Percentiles rank a stretch among this genome's conserved stretches.
phyloP scores from a whole-genome alignment of 164 flowering plant genomes.

The Warburgia ugandensis region DNA sequence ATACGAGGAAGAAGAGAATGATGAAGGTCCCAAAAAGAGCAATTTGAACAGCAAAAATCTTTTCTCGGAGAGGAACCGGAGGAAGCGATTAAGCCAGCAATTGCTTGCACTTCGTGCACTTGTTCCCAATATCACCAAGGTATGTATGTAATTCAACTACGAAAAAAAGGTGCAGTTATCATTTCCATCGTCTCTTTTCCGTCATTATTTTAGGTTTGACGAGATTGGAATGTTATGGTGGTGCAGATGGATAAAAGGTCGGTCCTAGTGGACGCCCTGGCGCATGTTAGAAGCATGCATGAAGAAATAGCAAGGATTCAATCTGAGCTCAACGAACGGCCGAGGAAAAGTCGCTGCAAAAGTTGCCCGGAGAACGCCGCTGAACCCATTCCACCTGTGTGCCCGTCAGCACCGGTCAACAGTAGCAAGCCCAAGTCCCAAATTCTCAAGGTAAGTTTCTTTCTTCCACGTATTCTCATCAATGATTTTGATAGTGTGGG shows the following conservation, averaged over 20 bases:
- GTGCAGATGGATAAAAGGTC: constrained; percentile 26
- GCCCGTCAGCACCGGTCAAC: background rate
- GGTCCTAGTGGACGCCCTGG: constrained; percentile 16
- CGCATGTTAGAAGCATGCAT: constrained; percentile 19
- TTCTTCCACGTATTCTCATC: background rate
- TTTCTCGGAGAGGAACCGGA: constrained; percentile 26
- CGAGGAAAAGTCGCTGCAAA: background rate
- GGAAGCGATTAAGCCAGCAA: constrained; percentile 24
- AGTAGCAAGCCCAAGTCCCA: background rate
- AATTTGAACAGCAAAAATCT: constrained; percentile 17
- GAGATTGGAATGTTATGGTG: background rate
- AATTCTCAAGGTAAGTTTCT: background rate
- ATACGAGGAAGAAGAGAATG: constrained; percentile 10
- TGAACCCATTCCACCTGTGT: background rate
- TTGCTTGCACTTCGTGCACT: constrained; percentile 23
- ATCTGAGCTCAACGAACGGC: constrained; percentile 7
- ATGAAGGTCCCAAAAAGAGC: constrained; percentile 6
- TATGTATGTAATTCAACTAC: constrained; percentile 1
- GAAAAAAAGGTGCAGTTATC: background rate
- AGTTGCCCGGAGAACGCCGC: background rate
- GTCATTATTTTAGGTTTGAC: too few relatives aligned
- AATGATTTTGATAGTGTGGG: background rate
- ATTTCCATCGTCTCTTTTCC: background rate
- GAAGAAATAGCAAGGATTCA: constrained; percentile 13
- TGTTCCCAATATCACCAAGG: constrained; percentile 32